Base-by-base conservation (phyloP, 2,329 filamentous ascomycete genomes). In the Lasiodiplodia sp. region DNA sequence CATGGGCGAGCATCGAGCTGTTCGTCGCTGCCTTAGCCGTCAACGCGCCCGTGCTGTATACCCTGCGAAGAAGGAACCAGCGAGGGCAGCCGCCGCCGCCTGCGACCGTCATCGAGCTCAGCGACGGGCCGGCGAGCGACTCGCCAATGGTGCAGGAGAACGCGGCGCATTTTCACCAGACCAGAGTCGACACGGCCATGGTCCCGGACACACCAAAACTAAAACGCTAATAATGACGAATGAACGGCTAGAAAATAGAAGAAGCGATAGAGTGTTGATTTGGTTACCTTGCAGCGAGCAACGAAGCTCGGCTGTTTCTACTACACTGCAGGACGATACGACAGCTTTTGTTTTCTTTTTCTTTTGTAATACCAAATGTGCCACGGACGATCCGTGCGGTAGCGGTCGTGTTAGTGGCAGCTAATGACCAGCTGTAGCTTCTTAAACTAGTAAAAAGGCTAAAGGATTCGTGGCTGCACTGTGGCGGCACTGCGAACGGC, bases 1-100 rank as follows among this genome's bases (percentile, higher is more conserved):
- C 60, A 10, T 64, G 60, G 60, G 60, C 60, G 1, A 64, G 60
- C 28, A 64, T 64, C 60, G 60, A 64, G 60, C 47, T 64, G 1
- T 51, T 52, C 47, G 60, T 64, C 25, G 44, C 47, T 3, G 60
- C 60, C 11, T 16, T 64, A 7, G 60, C 60, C 28, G 60, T 64
- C 28, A 64, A 64, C 18, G 60, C 60, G 6, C 60, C 60, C 2
- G 60, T 64, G 18, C 47, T 64, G 2, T 52, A 64, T 47, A 64
- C 60, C 2, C n/a, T 64, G n/a, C 31, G 60, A 2, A 34, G 18
- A 12, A 11, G 47, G 12, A 18, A 49, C 2, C 28, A 16, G n/a
- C 60, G 47, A 6, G 4, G 7, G 18, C 44, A 34, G n/a, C 60
- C 44, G 3, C 28, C 60, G 7, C n/a, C 60, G n/a, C 60, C 60